A percentile compares a stretch with the other conserved stretches of the same genome.
phyloP scores from a whole-genome alignment of 148 eudicot species.

The Simmondsia chinensis region DNA sequence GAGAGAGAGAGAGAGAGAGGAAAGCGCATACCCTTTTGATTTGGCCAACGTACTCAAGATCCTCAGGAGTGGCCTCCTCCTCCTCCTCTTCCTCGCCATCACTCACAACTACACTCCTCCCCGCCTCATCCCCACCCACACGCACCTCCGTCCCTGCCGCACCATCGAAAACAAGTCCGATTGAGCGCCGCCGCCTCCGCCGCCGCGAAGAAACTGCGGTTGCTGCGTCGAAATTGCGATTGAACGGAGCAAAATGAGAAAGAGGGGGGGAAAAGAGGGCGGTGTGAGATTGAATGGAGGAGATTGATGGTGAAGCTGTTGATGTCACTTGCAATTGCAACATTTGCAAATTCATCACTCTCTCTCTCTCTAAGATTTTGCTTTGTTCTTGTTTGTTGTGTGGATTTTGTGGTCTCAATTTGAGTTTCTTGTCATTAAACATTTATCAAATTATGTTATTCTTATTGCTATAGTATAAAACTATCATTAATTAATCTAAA shows the following conservation, averaged over 20 bases:
- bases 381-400: too few relatives aligned
- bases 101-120: not conserved
- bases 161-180: conserved; percentile 6
- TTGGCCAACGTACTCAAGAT: conserved; percentile 53
- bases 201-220: not conserved
- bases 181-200: too few relatives aligned
- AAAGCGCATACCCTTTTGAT: conserved; percentile 38
- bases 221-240: not conserved
- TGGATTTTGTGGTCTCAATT: too few relatives aligned
- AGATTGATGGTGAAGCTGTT: conserved; percentile 3
- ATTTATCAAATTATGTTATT: too few relatives aligned
- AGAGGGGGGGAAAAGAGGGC: not conserved
- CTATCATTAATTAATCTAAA: too few relatives aligned
- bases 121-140: conserved; percentile 24
- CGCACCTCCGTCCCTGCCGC: conserved; percentile 18
- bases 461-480: too few relatives aligned
- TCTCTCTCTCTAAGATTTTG: conserved; percentile 4
- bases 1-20: not conserved
- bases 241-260: not conserved
- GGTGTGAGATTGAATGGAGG: conserved; percentile 8
- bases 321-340: conserved; percentile 24
- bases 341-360: conserved; percentile 13
- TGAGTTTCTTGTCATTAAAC: too few relatives aligned
- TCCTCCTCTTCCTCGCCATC: conserved; percentile 21
- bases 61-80: conserved; percentile 52